A percentile compares a stretch with the other conserved stretches of the same genome.
phyloP scores from a whole-genome alignment of 208 protist genomes.

The Leptomonas seymouri region DNA sequence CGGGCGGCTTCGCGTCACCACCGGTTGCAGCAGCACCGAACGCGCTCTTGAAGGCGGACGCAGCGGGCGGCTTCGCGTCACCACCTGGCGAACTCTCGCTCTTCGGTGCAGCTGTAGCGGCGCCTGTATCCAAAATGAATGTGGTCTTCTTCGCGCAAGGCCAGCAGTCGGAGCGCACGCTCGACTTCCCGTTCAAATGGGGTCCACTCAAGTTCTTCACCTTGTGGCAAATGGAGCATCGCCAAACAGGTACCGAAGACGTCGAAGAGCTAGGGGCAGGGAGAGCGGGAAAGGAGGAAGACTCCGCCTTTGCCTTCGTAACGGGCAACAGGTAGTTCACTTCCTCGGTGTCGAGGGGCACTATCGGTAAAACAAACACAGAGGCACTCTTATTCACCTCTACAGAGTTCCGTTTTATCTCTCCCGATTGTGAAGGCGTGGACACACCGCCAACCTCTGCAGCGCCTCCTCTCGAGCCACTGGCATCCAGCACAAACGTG shows the following conservation, averaged over 20 bases:
- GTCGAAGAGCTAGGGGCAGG: not conserved
- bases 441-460: not conserved
- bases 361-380: not conserved
- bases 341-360: not conserved
- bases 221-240: slow-evolving; percentile 36
- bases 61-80: slow-evolving; percentile 17
- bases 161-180: slow-evolving; percentile 47
- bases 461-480: not conserved
- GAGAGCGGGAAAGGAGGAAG: not conserved
- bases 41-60: slow-evolving; percentile 18
- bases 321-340: not conserved
- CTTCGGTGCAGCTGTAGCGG: not conserved
- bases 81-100: too few relatives aligned
- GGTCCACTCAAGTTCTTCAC: slow-evolving; percentile 36
- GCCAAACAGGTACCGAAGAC: slow-evolving; percentile 17
- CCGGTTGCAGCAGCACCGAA: slow-evolving; percentile 6
- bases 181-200: slow-evolving; percentile 39
- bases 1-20: not conserved
- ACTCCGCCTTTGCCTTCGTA: not conserved
- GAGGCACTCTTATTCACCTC: not conserved
- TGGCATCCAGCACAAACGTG: slow-evolving; percentile 23
- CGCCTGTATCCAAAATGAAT: slow-evolving; percentile 18
- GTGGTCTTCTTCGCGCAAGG: slow-evolving; percentile 40
- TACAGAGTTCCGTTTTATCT: not conserved
- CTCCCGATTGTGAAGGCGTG: not conserved